A percentile compares a stretch with the other conserved stretches of the same genome.
These are phyloP conservation scores for Podaxis carcinomalis DNA, from an alignment of 768 basidiomycete genomes.

Conservation along the genomic window DNA sequence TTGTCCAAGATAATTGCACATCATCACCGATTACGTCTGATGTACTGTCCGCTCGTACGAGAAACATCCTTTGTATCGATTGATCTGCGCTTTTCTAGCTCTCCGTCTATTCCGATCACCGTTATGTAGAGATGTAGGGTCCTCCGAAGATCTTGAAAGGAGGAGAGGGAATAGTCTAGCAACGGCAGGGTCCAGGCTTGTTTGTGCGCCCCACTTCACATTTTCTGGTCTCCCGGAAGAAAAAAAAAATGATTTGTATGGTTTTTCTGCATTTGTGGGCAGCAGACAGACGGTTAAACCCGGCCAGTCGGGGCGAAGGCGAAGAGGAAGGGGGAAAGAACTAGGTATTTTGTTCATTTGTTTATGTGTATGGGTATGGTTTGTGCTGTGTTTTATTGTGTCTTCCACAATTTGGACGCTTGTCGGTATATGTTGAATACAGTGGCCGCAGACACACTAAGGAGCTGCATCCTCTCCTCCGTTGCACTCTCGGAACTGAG, in stretches of 20 bases:
- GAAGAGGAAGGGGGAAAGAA: neutral
- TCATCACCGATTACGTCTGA: neutral
- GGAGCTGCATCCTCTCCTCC: slow-evolving; percentile 29
- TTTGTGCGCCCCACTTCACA: neutral
- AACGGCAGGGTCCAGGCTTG: neutral
- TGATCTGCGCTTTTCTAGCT: neutral
- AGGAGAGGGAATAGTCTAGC: neutral
- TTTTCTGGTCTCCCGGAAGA: neutral
- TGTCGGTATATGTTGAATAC: slow-evolving; percentile 61
- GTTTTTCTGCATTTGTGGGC: neutral
- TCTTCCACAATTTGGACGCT: slow-evolving; percentile 69
- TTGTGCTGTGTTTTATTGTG: slow-evolving; percentile 69
- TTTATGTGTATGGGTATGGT: slow-evolving; percentile 45
- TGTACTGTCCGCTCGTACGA: neutral
- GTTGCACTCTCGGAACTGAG: slow-evolving; percentile 18
- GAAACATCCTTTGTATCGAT: neutral
- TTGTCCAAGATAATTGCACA: no score
- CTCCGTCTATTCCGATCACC: neutral
- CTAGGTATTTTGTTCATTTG: slow-evolving; percentile 19
- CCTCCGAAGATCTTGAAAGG: neutral
- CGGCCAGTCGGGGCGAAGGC: neutral
- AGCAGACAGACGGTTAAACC: no score
- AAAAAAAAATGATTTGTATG: neutral
- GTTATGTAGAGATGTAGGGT: neutral
- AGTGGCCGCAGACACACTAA: slow-evolving; percentile 48